Conservation (phyloP, 176 grass and related monocot species). For the Oryza longistaminata region DNA sequence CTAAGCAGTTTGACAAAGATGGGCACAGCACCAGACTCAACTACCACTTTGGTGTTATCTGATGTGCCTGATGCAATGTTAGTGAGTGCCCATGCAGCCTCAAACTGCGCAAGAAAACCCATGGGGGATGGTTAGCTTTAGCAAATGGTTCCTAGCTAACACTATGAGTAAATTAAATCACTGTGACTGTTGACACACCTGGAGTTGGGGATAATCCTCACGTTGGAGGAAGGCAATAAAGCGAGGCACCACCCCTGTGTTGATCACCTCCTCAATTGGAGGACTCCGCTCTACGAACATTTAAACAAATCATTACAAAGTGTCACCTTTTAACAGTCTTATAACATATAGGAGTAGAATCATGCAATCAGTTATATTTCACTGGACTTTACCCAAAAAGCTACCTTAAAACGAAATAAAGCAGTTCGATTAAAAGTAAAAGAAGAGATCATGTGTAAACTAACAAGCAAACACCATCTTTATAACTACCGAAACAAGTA, state of each 20-base stretch:
- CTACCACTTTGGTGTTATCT: conserved; percentile 87
- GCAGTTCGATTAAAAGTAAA: neutral
- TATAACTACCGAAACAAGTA: neutral
- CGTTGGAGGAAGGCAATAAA: conserved; percentile 86
- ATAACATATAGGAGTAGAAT: neutral
- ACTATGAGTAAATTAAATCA: neutral
- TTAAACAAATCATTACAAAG: conserved; percentile 15
- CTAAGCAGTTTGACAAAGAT: conserved; percentile 86
- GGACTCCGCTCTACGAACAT: conserved; percentile 70
- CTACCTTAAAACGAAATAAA: neutral
- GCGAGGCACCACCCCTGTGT: conserved; percentile 78
- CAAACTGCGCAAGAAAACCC: conserved; percentile 61
- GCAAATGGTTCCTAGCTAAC: neutral
- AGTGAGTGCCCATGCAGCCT: conserved; percentile 93
- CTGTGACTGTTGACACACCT: conserved; percentile 42
- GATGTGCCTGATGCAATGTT: conserved; percentile 96
- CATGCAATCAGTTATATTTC: neutral
- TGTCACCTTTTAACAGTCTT: neutral
- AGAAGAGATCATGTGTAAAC: neutral
- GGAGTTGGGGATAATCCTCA: conserved; percentile 91
- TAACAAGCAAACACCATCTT: neutral
- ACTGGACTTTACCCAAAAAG: neutral
- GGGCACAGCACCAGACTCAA: conserved; percentile 79
- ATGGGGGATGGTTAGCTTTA: neutral
- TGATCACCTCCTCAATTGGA: conserved; percentile 90